A percentile compares a stretch with the other conserved stretches of the same genome.
Evolutionary conservation across 352 stramenopile genomes (phyloP).

Genomic region (Pythium insidiosum): DNA sequence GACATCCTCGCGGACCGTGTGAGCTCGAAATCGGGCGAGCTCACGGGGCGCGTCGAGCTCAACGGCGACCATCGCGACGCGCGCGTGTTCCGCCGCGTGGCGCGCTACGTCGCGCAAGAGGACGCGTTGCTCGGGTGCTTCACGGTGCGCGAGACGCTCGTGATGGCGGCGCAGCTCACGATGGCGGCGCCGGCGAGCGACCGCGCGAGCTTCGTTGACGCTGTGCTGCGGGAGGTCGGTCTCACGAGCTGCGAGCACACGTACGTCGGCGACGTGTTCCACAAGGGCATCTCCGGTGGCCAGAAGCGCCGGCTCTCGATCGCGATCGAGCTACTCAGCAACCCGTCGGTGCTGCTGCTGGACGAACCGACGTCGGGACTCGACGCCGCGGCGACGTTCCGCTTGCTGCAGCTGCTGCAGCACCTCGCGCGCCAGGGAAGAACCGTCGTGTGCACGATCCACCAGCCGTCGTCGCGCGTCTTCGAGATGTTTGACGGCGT

Average conservation of each 20-base stretch:
- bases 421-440: constrained; percentile 19
- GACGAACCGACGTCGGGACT: constrained; percentile 68
- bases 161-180: constrained; percentile 49
- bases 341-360: constrained; percentile 68
- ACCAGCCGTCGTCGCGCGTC: constrained; percentile 55
- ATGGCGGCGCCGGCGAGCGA: constrained; percentile 18
- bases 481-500: constrained; percentile 56
- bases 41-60: constrained; percentile 40
- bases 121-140: constrained; percentile 57
- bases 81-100: constrained; percentile 30
- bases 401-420: constrained; percentile 34
- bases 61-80: constrained; percentile 18
- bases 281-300: constrained; percentile 64
- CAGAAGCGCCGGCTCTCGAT: constrained; percentile 76
- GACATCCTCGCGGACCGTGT: constrained; percentile 50
- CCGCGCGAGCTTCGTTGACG: constrained; percentile 28
- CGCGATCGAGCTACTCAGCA: constrained; percentile 66
- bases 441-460: constrained; percentile 55
- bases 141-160: constrained; percentile 57
- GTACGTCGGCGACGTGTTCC: constrained; percentile 67
- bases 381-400: constrained; percentile 34
- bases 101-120: constrained; percentile 64
- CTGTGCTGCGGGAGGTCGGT: constrained; percentile 46
- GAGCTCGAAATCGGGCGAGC: constrained; percentile 23
- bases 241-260: constrained; percentile 34